A percentile compares a stretch with the other conserved stretches of the same genome.
phyloP scores from a whole-genome alignment of 345 rosid genomes.

The Conringia planisiliqua region DNA sequence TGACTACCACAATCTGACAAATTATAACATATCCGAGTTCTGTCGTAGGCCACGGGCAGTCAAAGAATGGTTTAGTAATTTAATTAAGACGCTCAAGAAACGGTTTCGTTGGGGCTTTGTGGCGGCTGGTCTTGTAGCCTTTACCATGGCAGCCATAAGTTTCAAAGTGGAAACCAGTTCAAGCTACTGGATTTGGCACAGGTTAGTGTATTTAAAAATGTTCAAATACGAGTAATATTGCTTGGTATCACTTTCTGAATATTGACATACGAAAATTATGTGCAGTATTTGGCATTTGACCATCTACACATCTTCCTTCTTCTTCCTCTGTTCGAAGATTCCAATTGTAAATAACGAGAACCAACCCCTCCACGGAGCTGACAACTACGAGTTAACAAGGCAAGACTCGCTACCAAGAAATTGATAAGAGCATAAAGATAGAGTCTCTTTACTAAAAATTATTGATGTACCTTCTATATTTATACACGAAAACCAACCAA shows the following conservation, averaged over 20 bases:
- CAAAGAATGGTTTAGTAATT: slow-evolving; percentile 46
- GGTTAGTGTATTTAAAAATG: slow-evolving; percentile 37
- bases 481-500: slow-evolving; percentile 15
- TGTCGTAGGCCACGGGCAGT: slow-evolving; percentile 48
- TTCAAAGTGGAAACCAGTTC: slow-evolving; percentile 76
- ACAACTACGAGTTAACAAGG: slow-evolving; percentile 55
- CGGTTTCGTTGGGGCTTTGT: slow-evolving; percentile 73
- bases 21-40: background rate
- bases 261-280: slow-evolving; percentile 2
- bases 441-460: slow-evolving; percentile 11
- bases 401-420: slow-evolving; percentile 57
- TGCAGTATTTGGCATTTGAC: slow-evolving; percentile 84
- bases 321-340: slow-evolving; percentile 92
- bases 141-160: slow-evolving; percentile 75
- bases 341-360: slow-evolving; percentile 31
- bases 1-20: background rate
- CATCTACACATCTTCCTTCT: slow-evolving; percentile 81
- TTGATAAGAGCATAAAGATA: slow-evolving; percentile 21
- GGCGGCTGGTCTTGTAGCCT: slow-evolving; percentile 54
- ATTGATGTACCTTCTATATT: background rate
- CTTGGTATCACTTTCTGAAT: background rate
- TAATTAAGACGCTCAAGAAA: slow-evolving; percentile 52
- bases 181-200: slow-evolving; percentile 99
- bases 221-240: background rate
- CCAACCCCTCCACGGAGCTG: slow-evolving; percentile 29